Conservation (phyloP, 2,329 filamentous ascomycete genomes). For the Trichoderma sp. region DNA sequence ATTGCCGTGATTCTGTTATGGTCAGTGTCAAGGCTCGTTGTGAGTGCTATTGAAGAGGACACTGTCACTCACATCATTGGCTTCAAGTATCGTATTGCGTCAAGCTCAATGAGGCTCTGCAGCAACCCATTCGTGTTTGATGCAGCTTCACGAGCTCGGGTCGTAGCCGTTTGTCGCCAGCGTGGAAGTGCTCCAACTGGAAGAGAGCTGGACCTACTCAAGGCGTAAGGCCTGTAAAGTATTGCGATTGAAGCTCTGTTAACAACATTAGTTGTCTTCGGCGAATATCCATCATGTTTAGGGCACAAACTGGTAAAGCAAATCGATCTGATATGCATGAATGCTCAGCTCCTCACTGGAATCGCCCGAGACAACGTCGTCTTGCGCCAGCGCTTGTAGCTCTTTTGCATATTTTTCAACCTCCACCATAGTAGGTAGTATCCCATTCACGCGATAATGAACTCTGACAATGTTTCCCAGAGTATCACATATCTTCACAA, state of each 20-base stretch:
- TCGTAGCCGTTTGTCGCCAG: background rate
- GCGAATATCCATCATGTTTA: background rate
- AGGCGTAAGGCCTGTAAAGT: conserved; percentile 2
- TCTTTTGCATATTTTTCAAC: conserved; percentile 9
- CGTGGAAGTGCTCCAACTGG: background rate
- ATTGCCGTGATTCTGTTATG: conserved; percentile 1
- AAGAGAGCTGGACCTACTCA: background rate
- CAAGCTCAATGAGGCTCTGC: conserved; percentile 13
- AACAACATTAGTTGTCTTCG: background rate
- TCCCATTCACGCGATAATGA: conserved; percentile 5
- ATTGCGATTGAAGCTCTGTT: conserved; percentile 1
- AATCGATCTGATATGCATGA: background rate
- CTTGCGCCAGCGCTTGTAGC: conserved; percentile 3
- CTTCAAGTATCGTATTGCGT: background rate
- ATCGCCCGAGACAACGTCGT: background rate
- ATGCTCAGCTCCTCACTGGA: background rate
- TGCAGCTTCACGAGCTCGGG: conserved; percentile 10
- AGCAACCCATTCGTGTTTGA: conserved; percentile 12
- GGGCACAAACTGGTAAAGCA: background rate
- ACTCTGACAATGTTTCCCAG: conserved; percentile 5
- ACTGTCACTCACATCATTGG: conserved; percentile 5
- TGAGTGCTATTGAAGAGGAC: background rate
- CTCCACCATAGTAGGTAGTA: background rate
- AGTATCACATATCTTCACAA: conserved; percentile 15
- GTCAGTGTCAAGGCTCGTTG: background rate